Percentiles rank a stretch among this genome's conserved stretches.
phyloP scores from a whole-genome alignment of 257 asterid genomes.

The Penstemon barbatus region DNA sequence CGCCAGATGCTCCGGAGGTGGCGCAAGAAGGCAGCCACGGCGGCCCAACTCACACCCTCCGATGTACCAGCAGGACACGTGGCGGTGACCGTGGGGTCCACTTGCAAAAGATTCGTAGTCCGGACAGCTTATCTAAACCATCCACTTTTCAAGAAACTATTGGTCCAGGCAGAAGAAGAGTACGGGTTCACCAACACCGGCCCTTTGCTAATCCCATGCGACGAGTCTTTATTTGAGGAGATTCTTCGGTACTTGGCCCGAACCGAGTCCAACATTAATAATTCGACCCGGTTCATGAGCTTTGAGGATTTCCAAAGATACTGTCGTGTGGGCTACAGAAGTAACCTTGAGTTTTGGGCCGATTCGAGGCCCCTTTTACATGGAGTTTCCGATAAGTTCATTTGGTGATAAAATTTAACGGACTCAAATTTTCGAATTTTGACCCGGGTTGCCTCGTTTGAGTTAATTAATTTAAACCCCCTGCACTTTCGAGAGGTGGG shows the following conservation, averaged over 20 bases:
- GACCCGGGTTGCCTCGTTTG: slow-evolving; percentile 22
- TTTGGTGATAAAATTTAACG: slow-evolving; percentile 27
- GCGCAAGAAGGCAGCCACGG: slow-evolving; percentile 53
- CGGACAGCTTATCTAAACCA: slow-evolving; percentile 57
- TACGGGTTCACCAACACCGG: slow-evolving; percentile 60
- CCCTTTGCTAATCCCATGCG: slow-evolving; percentile 62
- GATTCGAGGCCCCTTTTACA: slow-evolving; percentile 61
- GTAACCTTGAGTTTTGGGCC: slow-evolving; percentile 50
- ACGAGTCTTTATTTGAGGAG: slow-evolving; percentile 55
- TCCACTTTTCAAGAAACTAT: slow-evolving; percentile 55
- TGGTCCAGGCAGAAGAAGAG: slow-evolving; percentile 58
- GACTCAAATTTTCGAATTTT: neutral
- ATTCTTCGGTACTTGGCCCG: slow-evolving; percentile 54
- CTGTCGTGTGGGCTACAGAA: slow-evolving; percentile 48
- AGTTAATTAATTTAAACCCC: no score
- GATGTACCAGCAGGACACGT: slow-evolving; percentile 76
- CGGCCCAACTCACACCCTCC: slow-evolving; percentile 43
- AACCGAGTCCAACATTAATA: slow-evolving; percentile 39
- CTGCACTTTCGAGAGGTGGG: neutral
- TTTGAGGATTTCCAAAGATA: slow-evolving; percentile 57
- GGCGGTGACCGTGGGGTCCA: slow-evolving; percentile 56
- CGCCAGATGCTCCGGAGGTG: slow-evolving; percentile 64
- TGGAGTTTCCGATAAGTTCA: slow-evolving; percentile 35
- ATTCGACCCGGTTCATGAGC: slow-evolving; percentile 41
- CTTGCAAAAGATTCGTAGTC: slow-evolving; percentile 46